These are phyloP conservation scores for Kuraishia cidri DNA, from an alignment of 805 yeast genomes.

Conservation along the genomic window DNA sequence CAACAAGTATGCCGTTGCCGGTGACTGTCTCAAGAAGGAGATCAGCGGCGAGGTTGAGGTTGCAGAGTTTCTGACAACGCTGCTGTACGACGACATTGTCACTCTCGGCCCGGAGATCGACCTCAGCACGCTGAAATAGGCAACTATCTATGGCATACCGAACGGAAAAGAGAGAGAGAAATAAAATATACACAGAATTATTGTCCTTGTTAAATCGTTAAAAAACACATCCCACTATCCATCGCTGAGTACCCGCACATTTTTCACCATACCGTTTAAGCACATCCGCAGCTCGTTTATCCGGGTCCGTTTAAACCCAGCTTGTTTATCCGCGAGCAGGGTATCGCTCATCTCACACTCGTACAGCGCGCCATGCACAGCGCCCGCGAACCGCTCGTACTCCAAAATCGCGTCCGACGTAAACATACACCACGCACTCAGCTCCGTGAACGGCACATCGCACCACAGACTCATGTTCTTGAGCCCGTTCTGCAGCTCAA, in stretches of 20 bases:
- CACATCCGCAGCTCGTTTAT: too few species aligned
- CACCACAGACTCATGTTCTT: constrained; percentile 10
- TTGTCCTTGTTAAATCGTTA: too few species aligned
- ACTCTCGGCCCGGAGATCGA: constrained; percentile 28
- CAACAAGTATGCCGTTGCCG: constrained; percentile 63
- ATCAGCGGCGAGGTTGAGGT: constrained; percentile 57
- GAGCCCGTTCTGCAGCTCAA: constrained; percentile 9
- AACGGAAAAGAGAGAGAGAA: too few species aligned
- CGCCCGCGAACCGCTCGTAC: constrained; percentile 3
- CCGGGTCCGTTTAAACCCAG: too few species aligned
- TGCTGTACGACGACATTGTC: constrained; percentile 66
- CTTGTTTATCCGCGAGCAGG: too few species aligned
- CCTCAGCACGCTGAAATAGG: constrained; percentile 16
- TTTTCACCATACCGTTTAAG: too few species aligned
- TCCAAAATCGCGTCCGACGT: constrained; percentile 3
- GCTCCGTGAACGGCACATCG: constrained; percentile 5
- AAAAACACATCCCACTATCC: too few species aligned
- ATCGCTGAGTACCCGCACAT: too few species aligned
- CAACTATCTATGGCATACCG: not conserved
- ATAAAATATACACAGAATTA: too few species aligned
- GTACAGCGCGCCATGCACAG: constrained; percentile 2
- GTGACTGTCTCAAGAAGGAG: constrained; percentile 63
- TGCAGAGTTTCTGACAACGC: constrained; percentile 70
- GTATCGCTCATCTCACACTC: not conserved
- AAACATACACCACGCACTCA: constrained; percentile 6